Evolutionary conservation across 1,284 basidiomycete genomes (phyloP), one percentile per base, ranked within the genome.

Genomic region (Abortiporus biennis): DNA sequence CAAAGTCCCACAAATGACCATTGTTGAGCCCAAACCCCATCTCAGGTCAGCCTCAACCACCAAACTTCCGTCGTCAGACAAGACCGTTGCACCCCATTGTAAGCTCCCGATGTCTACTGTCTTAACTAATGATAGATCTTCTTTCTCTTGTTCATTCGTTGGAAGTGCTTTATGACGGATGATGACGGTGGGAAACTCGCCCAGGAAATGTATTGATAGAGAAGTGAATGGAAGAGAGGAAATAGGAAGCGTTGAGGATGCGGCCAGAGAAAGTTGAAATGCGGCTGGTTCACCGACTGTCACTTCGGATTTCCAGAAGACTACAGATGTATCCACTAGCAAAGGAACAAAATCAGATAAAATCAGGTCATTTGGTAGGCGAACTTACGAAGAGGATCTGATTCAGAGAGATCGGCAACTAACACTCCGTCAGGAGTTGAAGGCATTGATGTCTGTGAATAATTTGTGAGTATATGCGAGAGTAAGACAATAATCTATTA

Each of bases 291-390:
- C 72, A n/a, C 71, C 73, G 3, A 91, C 72, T 32, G 72, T 68
- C 17, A 79, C 73, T 46, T 80, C 71, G 0, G 72, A 50, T 6
- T 69, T 59, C 81, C 86, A 92, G 59, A 94, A 94, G 0, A 80
- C 70, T 1, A 79, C 63, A 16, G 66, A 70, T 0, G 78, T 72
- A 30, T 80, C 67, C 46, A 92, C 89, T 92, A 48, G 25, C 12
- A 37, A 36, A 16, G 13, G 4, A 34, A 41, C 31, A 42, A 38
- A 29, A 20, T 30, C 17, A 46, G 24, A 2, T 23, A 8, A 35
- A 16, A 41, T 16, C 16, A 11, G 1, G 21, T 12, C 9, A 24
- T 47, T 49, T 30, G 33, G 27, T 39, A 33, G 36, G 6, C 31
- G 34, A 2, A 56, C 80, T 50, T 62, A 90, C 88, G 65, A 15